These are phyloP conservation scores for Geotrichum reessii DNA, from an alignment of 1,139 yeast genomes.

Conservation along the genomic window DNA sequence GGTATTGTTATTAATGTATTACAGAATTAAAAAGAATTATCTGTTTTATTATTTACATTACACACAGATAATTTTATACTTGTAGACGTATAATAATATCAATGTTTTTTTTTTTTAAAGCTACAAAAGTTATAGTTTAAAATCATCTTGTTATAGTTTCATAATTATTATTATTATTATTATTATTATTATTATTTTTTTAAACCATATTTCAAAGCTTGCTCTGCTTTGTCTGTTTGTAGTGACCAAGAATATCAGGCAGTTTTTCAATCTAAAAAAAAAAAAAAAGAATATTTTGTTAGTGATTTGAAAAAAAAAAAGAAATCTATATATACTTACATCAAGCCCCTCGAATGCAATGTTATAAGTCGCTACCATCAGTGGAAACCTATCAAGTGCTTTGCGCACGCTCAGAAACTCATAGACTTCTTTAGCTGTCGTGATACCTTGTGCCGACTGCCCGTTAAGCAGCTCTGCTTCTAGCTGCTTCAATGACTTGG, in stretches of 20 bases:
- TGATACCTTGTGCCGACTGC: conserved; percentile 90
- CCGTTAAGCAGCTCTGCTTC: conserved; percentile 83
- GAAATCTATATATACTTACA: conserved; percentile 2
- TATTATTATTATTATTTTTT: too few relatives aligned
- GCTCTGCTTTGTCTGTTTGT: conserved; percentile 1
- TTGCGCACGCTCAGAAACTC: conserved; percentile 63
- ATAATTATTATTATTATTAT: too few relatives aligned
- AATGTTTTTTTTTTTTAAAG: too few relatives aligned
- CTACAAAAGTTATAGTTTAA: too few relatives aligned
- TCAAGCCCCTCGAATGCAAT: conserved; percentile 69
- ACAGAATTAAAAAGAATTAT: too few relatives aligned
- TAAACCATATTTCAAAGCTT: too few relatives aligned
- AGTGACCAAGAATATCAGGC: conserved; percentile 30
- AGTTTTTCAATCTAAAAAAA: conserved; percentile 26
- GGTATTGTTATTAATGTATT: too few relatives aligned
- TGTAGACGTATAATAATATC: too few relatives aligned
- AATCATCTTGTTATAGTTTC: too few relatives aligned
- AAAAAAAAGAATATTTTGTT: neutral
- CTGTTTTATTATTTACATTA: too few relatives aligned
- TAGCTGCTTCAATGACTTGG: conserved; percentile 67
- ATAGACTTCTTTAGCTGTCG: conserved; percentile 84
- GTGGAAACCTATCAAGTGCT: conserved; percentile 69
- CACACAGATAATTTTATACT: too few relatives aligned
- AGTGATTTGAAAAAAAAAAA: neutral
- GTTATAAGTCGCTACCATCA: conserved; percentile 77